Conservation (phyloP, 73 alveolate species). For the Tetrahymena borealis region DNA sequence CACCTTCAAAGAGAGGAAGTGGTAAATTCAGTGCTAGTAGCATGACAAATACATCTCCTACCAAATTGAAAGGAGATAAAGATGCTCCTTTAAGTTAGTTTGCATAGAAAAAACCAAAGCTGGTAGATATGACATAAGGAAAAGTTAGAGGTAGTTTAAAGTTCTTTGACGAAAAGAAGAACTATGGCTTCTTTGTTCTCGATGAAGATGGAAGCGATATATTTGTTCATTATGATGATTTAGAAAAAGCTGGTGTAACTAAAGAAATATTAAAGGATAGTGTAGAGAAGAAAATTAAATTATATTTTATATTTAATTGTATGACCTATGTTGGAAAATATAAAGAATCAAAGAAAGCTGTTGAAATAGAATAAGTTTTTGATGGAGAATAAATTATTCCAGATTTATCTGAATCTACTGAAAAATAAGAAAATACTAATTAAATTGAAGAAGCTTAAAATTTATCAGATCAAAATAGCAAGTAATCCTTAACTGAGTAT, state of each 20-base stretch:
- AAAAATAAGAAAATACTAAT: neutral
- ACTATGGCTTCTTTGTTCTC: conserved; percentile 65
- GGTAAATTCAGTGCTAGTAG: neutral
- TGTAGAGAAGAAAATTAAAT: neutral
- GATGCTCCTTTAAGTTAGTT: neutral
- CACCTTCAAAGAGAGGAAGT: neutral
- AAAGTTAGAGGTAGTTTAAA: conserved; percentile 50
- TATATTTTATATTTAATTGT: conserved; percentile 15
- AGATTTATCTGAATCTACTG: neutral
- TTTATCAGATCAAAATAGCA: neutral
- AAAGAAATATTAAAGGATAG: conserved; percentile 26
- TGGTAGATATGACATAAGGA: neutral
- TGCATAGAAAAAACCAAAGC: neutral
- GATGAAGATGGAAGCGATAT: conserved; percentile 76
- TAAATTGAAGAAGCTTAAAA: neutral
- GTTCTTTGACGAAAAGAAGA: conserved; percentile 62
- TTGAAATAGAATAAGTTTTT: conserved; percentile 14
- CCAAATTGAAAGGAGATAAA: neutral
- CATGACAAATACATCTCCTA: neutral
- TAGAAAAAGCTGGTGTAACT: conserved; percentile 49
- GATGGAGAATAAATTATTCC: neutral
- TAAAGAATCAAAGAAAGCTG: conserved; percentile 29
- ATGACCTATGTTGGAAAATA: conserved; percentile 40
- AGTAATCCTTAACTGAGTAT: neutral
- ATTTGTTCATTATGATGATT: conserved; percentile 68